Evolutionary conservation across 306 rosid species (phyloP).

Genomic region (Castanopsis chinensis): DNA sequence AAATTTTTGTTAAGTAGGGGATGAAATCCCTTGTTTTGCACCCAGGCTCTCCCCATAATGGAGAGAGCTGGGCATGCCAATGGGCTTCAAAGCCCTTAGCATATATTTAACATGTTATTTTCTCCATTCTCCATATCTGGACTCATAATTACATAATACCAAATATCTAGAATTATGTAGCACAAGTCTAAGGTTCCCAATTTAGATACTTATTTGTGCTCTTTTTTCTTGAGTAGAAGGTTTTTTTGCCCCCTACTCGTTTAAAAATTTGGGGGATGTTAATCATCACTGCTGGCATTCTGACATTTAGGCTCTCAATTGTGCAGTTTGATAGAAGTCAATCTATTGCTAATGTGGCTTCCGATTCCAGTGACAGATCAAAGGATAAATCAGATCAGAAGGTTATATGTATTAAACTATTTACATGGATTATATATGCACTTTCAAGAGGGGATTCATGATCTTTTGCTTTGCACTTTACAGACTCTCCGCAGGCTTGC

Average conservation of each 20-base stretch:
- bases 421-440: slow-evolving; percentile 5
- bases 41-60: too few species aligned
- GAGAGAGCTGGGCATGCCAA: too few species aligned
- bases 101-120: background rate
- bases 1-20: too few species aligned
- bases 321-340: slow-evolving; percentile 67
- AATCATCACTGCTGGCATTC: slow-evolving; percentile 10
- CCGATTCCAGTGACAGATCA: slow-evolving; percentile 91
- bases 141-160: slow-evolving; percentile 3
- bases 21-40: too few species aligned
- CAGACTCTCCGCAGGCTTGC: slow-evolving; percentile 96
- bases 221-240: background rate
- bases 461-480: slow-evolving; percentile 21
- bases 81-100: too few species aligned
- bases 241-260: slow-evolving; percentile 9
- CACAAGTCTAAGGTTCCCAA: background rate
- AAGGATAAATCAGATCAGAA: slow-evolving; percentile 93
- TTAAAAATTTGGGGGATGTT: slow-evolving; percentile 3
- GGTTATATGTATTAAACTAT: slow-evolving; percentile 43
- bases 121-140: slow-evolving; percentile 8
- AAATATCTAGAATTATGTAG: background rate
- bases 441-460: slow-evolving; percentile 14
- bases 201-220: background rate
- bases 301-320: slow-evolving; percentile 34
- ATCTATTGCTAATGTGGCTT: slow-evolving; percentile 51